Percentiles rank a stretch among this genome's conserved stretches.
phyloP scores from a whole-genome alignment of 1,139 yeast species.

The Hansenula lynferdii region DNA sequence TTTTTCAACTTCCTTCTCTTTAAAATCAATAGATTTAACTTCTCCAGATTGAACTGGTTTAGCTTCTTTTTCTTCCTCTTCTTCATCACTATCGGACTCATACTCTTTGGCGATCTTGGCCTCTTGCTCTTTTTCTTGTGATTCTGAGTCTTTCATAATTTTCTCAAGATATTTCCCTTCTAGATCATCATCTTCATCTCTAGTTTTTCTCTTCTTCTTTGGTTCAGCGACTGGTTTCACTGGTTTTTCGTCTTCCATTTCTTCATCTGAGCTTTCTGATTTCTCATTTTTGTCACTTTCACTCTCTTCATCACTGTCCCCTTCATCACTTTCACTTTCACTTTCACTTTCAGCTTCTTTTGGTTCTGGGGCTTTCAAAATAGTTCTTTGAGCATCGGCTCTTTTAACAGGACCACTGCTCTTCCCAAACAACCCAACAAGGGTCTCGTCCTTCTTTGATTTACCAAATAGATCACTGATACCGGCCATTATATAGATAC shows the following conservation, averaged over 20 bases:
- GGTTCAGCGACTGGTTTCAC: conserved; percentile 9
- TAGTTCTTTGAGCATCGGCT: conserved; percentile 20
- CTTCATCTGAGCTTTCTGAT: conserved; percentile 5
- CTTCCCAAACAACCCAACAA: conserved; percentile 21
- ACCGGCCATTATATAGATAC: conserved; percentile 10
- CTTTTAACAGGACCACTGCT: conserved; percentile 25
- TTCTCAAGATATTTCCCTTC: conserved; percentile 24
- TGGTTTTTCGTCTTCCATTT: conserved; percentile 11
- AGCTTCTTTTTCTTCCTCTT: conserved; percentile 14
- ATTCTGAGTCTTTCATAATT: conserved; percentile 12
- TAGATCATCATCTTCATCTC: conserved; percentile 27
- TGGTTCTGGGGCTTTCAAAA: conserved; percentile 8
- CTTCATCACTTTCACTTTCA: background rate
- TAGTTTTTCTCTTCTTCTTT: conserved; percentile 11
- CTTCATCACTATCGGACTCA: conserved; percentile 15
- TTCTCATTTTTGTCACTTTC: conserved; percentile 15
- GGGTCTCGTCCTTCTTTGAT: conserved; percentile 17
- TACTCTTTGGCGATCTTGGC: conserved; percentile 12
- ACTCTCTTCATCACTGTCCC: conserved; percentile 18
- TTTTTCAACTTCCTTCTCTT: conserved; percentile 70
- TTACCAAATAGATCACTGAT: conserved; percentile 15
- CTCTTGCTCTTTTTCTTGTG: conserved; percentile 5
- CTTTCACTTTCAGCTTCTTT: background rate
- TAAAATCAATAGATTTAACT: conserved; percentile 36
- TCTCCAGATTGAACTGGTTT: conserved; percentile 10